These are phyloP conservation scores for Alternaria ventricosa DNA, from an alignment of 2,329 filamentous ascomycete species.

Conservation along the genomic window DNA sequence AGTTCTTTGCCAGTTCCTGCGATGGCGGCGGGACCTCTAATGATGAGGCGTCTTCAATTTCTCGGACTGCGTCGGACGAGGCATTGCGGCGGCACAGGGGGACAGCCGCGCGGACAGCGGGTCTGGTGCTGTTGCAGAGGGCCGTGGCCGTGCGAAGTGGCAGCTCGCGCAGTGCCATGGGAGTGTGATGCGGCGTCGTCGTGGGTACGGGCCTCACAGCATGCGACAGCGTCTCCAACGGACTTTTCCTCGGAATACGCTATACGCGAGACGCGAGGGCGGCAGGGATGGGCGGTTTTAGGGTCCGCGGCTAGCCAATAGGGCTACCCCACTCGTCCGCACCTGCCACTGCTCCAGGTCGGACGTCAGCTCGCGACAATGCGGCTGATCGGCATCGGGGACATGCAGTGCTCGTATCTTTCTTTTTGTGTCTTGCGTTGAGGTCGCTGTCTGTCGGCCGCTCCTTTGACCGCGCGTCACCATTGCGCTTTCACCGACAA, in stretches of 20 bases:
- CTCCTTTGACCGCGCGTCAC: neutral
- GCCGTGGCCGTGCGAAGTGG: conserved; percentile 37
- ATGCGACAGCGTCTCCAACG: conserved; percentile 5
- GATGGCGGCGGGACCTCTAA: conserved; percentile 49
- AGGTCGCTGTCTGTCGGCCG: conserved; percentile 1
- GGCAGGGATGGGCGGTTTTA: conserved; percentile 19
- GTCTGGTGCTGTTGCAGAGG: conserved; percentile 33
- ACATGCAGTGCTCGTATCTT: neutral
- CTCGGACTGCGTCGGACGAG: conserved; percentile 53
- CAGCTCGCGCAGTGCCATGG: conserved; percentile 49
- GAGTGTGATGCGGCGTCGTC: conserved; percentile 18
- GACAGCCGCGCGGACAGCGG: conserved; percentile 23
- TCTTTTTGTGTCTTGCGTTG: neutral
- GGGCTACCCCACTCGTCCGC: conserved; percentile 14
- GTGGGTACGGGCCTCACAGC: conserved; percentile 9
- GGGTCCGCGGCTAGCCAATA: conserved; percentile 15
- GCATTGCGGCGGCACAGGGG: conserved; percentile 53
- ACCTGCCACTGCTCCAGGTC: conserved; percentile 4
- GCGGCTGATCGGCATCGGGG: conserved; percentile 5
- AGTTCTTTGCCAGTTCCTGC: conserved; percentile 53
- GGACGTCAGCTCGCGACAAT: conserved; percentile 1
- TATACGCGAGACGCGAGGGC: conserved; percentile 14
- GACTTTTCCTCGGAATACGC: conserved; percentile 22
- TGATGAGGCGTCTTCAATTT: conserved; percentile 58
- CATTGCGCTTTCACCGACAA: conserved; percentile 1